phyloP scores from a whole-genome alignment of 768 basidiomycete genomes.

The Boletellus ananiceps region DNA sequence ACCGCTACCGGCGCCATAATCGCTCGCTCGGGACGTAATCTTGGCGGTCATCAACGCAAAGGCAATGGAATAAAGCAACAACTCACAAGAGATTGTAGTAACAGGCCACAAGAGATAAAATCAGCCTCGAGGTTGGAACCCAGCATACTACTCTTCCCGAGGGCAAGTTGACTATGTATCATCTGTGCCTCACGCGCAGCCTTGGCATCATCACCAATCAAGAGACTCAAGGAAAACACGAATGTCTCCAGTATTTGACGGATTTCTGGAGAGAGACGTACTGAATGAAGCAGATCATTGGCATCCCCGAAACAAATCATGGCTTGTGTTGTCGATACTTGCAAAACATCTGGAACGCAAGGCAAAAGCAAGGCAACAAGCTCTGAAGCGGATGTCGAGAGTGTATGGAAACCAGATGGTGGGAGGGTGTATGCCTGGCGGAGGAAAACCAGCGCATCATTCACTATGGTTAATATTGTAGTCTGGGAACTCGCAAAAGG shows the following conservation, averaged over 20 bases:
- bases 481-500: slow-evolving; percentile 46
- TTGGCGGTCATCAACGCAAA: slow-evolving; percentile 24
- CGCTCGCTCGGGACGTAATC: slow-evolving; percentile 55
- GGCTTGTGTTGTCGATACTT: slow-evolving; percentile 58
- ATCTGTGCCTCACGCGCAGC: slow-evolving; percentile 66
- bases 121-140: slow-evolving; percentile 62
- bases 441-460: slow-evolving; percentile 58
- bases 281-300: slow-evolving; percentile 48
- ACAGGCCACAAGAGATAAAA: slow-evolving; percentile 55
- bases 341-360: slow-evolving; percentile 56
- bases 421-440: slow-evolving; percentile 51
- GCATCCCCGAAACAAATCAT: slow-evolving; percentile 45
- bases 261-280: slow-evolving; percentile 48
- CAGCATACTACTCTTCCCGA: slow-evolving; percentile 54
- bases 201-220: slow-evolving; percentile 67
- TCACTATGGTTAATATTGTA: slow-evolving; percentile 48
- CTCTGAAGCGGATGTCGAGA: slow-evolving; percentile 57
- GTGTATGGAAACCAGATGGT: slow-evolving; percentile 49
- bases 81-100: slow-evolving; percentile 59
- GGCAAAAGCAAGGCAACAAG: slow-evolving; percentile 59
- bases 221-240: slow-evolving; percentile 51
- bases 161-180: slow-evolving; percentile 59
- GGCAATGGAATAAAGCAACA: neutral
- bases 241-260: slow-evolving; percentile 59
- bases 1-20: slow-evolving; percentile 60